Evolutionary conservation across 2,329 filamentous ascomycete genomes (phyloP), one percentile per base, ranked within the genome.

Genomic region (Zasmidium angulare): DNA sequence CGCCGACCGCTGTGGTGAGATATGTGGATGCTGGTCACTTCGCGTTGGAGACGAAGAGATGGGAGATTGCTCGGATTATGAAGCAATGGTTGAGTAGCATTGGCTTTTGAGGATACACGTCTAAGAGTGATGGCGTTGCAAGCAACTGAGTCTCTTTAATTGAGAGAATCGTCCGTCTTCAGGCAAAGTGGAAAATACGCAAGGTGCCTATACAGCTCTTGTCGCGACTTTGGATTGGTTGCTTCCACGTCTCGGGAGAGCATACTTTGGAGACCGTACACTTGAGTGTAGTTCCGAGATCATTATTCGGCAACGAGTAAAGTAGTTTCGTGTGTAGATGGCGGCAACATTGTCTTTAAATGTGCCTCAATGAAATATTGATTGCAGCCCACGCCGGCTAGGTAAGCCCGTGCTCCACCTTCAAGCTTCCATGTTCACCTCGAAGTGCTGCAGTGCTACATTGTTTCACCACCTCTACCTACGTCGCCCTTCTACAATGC

Each of bases 1-100:
- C 82, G 14, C 71, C 75, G 9, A 71, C 77, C 22, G 75, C 81
- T 3, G 78, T 83, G 67, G 66, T 85, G 43, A 74, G 78, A 61
- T 74, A 82, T 51, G 66, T 86, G 46, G 82, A 86, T 68, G 79
- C 78, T 1, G 83, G 82, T 0, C 84, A 86, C 72, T 86, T 86
- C 75, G 81, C 82, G 14, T 66, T 73, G 11, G 78, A 80, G 66
- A 79, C 72, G 57, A 70, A 77, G 50, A 67, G 71, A 3, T 68
- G 68, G 50, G 66, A 76, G 43, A 74, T 80, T 62, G 76, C 69
- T 2, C 54, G 62, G 26, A 59, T 73, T 55, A 73, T 79, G 6
- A 40, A 76, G 59, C 65, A 67, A 2, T 79, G 78, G 58, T 67
- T 79, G 60, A 62, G 58, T 23, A 66, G 61, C 26, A 59, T 60